A percentile compares a stretch with the other conserved stretches of the same genome.
These are phyloP conservation scores for Tolypocladium nubicola DNA, from an alignment of 2,329 filamentous ascomycete genomes.

Conservation along the genomic window DNA sequence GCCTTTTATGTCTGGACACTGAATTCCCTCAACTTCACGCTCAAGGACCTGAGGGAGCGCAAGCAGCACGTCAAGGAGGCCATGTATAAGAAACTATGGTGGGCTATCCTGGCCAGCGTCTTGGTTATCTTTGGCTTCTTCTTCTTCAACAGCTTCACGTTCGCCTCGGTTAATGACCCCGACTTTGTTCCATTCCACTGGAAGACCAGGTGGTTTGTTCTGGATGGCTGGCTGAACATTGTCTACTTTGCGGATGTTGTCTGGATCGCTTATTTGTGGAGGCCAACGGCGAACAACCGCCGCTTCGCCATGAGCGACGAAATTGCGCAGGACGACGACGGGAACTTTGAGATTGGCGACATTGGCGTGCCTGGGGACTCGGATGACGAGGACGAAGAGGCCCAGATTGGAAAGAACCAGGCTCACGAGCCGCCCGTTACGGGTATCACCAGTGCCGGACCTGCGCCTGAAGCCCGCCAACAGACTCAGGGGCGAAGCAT, in stretches of 20 bases:
- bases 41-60: conserved; percentile 90
- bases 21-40: conserved; percentile 86
- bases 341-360: conserved; percentile 86
- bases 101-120: conserved; percentile 87
- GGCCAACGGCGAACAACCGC: conserved; percentile 91
- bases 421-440: conserved; percentile 12
- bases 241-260: conserved; percentile 91
- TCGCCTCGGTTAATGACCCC: conserved; percentile 72
- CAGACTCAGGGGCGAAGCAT: conserved; percentile 19
- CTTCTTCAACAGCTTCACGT: conserved; percentile 95
- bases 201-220: conserved; percentile 94
- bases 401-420: conserved; percentile 30
- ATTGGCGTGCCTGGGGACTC: conserved; percentile 66
- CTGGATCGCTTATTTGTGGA: conserved; percentile 92
- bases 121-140: conserved; percentile 96
- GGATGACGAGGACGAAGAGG: conserved; percentile 44
- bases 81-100: conserved; percentile 99
- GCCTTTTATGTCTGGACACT: conserved; percentile 98
- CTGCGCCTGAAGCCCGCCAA: conserved; percentile 11
- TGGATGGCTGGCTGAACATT: conserved; percentile 94
- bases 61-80: conserved; percentile 87
- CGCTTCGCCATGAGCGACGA: conserved; percentile 99
- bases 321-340: conserved; percentile 96
- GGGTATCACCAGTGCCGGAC: conserved; percentile 11
- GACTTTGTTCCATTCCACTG: conserved; percentile 95